Evolutionary conservation across 192 early-diverging fungal genomes (phyloP).

Genomic region (Coemansia sp.): DNA sequence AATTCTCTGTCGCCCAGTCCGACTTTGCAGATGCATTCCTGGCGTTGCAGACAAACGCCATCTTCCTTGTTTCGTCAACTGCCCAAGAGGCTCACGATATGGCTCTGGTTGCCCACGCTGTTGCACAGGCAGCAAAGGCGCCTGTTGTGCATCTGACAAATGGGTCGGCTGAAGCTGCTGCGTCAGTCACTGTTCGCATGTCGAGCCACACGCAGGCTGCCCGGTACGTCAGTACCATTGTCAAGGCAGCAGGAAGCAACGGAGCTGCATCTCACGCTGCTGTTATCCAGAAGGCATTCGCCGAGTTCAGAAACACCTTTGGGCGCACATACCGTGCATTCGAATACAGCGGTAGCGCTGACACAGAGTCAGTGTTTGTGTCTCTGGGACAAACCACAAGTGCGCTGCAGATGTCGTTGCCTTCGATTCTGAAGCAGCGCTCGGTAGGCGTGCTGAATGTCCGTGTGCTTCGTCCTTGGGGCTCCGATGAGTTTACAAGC

Average conservation of each 20-base stretch:
- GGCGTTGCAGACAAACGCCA: constrained; percentile 77
- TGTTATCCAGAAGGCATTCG: constrained; percentile 34
- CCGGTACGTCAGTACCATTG: constrained; percentile 32
- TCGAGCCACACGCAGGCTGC: constrained; percentile 54
- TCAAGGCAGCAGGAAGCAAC: neutral
- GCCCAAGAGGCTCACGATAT: constrained; percentile 91
- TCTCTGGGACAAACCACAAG: constrained; percentile 65
- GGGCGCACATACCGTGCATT: constrained; percentile 72
- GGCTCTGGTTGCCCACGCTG: constrained; percentile 78
- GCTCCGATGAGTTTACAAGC: constrained; percentile 65
- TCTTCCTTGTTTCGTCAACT: constrained; percentile 69
- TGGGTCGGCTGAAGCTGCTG: constrained; percentile 62
- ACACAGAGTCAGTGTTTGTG: constrained; percentile 79
- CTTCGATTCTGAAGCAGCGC: constrained; percentile 30
- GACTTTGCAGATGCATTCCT: constrained; percentile 74
- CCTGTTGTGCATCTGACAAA: constrained; percentile 85
- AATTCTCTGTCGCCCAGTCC: constrained; percentile 55
- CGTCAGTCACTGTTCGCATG: constrained; percentile 58
- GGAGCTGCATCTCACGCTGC: constrained; percentile 9
- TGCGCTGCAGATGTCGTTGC: constrained; percentile 58
- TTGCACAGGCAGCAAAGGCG: constrained; percentile 58
- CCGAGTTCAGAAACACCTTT: constrained; percentile 40
- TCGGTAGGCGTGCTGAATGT: constrained; percentile 74
- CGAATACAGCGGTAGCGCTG: constrained; percentile 75
- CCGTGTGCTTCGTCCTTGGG: constrained; percentile 86